These are phyloP conservation scores for Plasmopara viticola DNA, from an alignment of 352 stramenopile species.

Conservation along the genomic window DNA sequence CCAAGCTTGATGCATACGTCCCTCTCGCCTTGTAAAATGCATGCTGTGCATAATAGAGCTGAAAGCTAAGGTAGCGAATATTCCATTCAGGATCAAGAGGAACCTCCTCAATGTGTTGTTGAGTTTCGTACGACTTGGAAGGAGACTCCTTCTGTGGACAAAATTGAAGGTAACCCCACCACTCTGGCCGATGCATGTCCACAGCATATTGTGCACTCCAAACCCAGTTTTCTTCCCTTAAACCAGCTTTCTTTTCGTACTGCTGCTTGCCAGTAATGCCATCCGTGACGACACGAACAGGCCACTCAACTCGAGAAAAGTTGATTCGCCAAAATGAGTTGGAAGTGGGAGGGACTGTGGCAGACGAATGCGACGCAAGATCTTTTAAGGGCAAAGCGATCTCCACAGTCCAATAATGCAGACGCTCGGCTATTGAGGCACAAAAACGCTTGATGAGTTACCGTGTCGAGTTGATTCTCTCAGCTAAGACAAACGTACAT, in stretches of 20 bases:
- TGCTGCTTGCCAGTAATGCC: constrained; percentile 10
- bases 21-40: constrained; percentile 24
- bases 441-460: no score
- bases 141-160: constrained; percentile 16
- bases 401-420: no score
- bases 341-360: constrained; percentile 27
- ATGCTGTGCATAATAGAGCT: constrained; percentile 66
- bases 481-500: no score
- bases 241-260: constrained; percentile 47
- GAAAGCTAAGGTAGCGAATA: constrained; percentile 35
- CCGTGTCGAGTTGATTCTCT: no score
- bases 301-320: constrained; percentile 85
- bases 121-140: not conserved
- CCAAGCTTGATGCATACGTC: constrained; percentile 25
- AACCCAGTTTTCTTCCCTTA: constrained; percentile 80
- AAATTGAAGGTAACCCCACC: constrained; percentile 88
- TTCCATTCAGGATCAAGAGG: no score
- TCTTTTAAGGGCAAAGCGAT: no score
- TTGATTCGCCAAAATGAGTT: constrained; percentile 78
- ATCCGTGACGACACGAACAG: constrained; percentile 25
- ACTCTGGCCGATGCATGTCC: constrained; percentile 85
- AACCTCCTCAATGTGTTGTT: no score
- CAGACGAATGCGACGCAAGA: constrained; percentile 25
- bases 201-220: constrained; percentile 83
- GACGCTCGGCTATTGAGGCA: no score